Evolutionary conservation across 345 rosid genomes (phyloP).

Genomic region (Erodium maritimum): DNA sequence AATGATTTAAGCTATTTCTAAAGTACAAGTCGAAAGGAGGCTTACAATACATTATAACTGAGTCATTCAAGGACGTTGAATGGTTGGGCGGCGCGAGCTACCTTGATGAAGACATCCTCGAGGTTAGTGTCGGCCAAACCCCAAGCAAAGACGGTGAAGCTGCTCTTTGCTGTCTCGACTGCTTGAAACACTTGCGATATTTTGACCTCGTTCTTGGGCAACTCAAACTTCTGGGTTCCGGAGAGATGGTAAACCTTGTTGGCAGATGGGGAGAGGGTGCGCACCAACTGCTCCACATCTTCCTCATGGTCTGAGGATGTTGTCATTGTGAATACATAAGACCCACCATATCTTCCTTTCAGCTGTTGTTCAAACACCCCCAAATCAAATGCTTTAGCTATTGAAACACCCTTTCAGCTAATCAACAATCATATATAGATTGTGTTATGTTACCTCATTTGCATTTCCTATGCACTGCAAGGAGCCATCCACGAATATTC

Average conservation of each 20-base stretch:
- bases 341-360: slow-evolving; percentile 79
- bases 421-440: too few species aligned
- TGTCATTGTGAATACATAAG: slow-evolving; percentile 78
- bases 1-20: too few species aligned
- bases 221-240: slow-evolving; percentile 95
- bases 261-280: slow-evolving; percentile 50
- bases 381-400: too few species aligned
- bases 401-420: background rate
- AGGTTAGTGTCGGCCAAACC: slow-evolving; percentile 86
- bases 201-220: slow-evolving; percentile 65
- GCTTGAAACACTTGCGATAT: slow-evolving; percentile 69
- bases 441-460: slow-evolving; percentile 82
- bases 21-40: too few species aligned
- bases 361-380: slow-evolving; percentile 27
- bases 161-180: slow-evolving; percentile 68
- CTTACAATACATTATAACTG: too few species aligned
- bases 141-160: slow-evolving; percentile 79
- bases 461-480: slow-evolving; percentile 95
- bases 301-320: slow-evolving; percentile 43
- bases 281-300: slow-evolving; percentile 57
- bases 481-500: slow-evolving; percentile 75
- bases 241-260: slow-evolving; percentile 65
- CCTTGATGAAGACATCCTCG: slow-evolving; percentile 97
- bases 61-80: slow-evolving; percentile 40
- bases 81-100: slow-evolving; percentile 44